Conservation (phyloP, 305 asterid genomes). For the Fraxinus sp. region DNA sequence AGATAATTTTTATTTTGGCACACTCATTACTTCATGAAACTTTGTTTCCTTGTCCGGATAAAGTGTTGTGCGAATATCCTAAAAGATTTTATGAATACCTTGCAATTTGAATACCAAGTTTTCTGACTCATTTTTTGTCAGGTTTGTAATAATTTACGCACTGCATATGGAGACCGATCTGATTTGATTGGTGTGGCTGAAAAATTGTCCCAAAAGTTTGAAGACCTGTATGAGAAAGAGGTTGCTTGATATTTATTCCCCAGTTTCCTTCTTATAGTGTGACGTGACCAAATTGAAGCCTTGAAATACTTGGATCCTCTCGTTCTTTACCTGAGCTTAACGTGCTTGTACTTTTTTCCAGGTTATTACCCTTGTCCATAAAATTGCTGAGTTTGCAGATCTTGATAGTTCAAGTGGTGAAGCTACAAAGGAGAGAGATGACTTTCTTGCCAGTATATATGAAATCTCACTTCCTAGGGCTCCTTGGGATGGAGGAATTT, state of each 20-base stretch:
- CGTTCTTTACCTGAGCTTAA: constrained; percentile 13
- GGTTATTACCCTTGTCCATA: constrained; percentile 67
- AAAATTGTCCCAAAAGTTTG: constrained; percentile 58
- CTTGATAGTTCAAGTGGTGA: constrained; percentile 39
- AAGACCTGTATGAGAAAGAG: constrained; percentile 75
- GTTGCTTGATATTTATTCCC: constrained; percentile 40
- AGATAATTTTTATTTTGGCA: neutral
- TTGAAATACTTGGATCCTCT: constrained; percentile 6
- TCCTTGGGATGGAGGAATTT: constrained; percentile 97
- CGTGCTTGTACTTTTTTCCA: constrained; percentile 34
- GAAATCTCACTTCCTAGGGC: constrained; percentile 80
- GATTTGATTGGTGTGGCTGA: constrained; percentile 64
- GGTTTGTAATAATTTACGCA: constrained; percentile 77
- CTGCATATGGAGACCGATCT: constrained; percentile 62
- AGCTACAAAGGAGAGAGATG: constrained; percentile 65
- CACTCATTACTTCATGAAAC: neutral
- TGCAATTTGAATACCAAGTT: constrained; percentile 16
- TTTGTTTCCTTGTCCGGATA: neutral
- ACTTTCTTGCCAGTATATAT: constrained; percentile 46
- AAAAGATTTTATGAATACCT: neutral
- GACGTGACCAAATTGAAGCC: neutral
- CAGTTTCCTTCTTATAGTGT: neutral
- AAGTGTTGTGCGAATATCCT: neutral
- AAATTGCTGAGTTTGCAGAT: constrained; percentile 48
- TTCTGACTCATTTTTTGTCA: constrained; percentile 29